phyloP scores from a whole-genome alignment of 1,139 yeast genomes.

The Casaregolazyma suthepensis region DNA sequence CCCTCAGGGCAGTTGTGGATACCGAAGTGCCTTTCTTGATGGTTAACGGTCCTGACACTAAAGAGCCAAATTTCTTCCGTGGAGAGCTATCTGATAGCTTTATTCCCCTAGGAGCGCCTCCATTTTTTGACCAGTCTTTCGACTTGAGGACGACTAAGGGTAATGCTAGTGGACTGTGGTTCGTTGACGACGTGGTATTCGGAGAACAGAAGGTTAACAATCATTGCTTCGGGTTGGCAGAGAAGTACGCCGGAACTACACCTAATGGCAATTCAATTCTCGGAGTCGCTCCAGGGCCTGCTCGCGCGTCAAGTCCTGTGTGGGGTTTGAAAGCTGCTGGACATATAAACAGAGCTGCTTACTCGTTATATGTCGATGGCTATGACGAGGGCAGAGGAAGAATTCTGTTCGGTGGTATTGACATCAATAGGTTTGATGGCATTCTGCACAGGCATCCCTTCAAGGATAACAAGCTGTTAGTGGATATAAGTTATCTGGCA shows the following conservation, averaged over 20 bases:
- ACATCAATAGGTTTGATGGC: slow-evolving; percentile 49
- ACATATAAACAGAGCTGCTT: slow-evolving; percentile 41
- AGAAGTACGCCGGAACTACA: slow-evolving; percentile 40
- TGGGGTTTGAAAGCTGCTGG: slow-evolving; percentile 13
- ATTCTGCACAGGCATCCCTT: slow-evolving; percentile 32
- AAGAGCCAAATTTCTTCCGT: slow-evolving; percentile 18
- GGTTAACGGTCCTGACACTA: slow-evolving; percentile 34
- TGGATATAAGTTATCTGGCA: slow-evolving; percentile 14
- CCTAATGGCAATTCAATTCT: slow-evolving; percentile 51
- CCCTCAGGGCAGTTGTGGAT: slow-evolving; percentile 37
- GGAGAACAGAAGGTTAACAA: slow-evolving; percentile 35
- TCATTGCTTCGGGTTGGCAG: slow-evolving; percentile 44
- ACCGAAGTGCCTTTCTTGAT: slow-evolving; percentile 45
- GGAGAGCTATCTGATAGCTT: slow-evolving; percentile 7
- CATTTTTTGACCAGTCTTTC: slow-evolving; percentile 15
- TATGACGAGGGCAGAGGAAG: slow-evolving; percentile 37
- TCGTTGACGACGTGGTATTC: slow-evolving; percentile 38
- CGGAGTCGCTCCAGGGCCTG: slow-evolving; percentile 27
- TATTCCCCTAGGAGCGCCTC: not conserved
- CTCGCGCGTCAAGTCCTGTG: slow-evolving; percentile 8
- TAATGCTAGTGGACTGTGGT: slow-evolving; percentile 41
- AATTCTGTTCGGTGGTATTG: slow-evolving; percentile 58
- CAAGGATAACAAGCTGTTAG: slow-evolving; percentile 14
- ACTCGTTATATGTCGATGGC: slow-evolving; percentile 49
- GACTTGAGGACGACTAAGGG: slow-evolving; percentile 20